These are phyloP conservation scores for Clavulina sp. DNA, from an alignment of 768 basidiomycete species.

Conservation along the genomic window DNA sequence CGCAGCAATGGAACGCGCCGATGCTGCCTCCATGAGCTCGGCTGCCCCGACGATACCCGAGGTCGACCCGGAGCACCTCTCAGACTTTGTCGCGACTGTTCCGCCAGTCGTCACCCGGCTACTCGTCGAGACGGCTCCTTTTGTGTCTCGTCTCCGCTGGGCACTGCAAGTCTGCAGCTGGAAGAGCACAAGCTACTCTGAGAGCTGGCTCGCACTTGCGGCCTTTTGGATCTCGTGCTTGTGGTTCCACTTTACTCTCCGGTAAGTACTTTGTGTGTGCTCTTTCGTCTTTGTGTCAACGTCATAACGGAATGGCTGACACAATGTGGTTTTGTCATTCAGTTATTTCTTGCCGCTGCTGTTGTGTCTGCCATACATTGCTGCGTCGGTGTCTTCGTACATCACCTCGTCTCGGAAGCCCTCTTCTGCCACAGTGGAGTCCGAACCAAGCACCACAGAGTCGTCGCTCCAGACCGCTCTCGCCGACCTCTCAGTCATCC, in stretches of 20 bases:
- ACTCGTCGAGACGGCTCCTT: conserved; percentile 44
- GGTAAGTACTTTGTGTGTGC: conserved; percentile 20
- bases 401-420: not conserved
- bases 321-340: not conserved
- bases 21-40: not conserved
- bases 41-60: not conserved
- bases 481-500: conserved; percentile 47
- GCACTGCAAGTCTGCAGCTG: conserved; percentile 37
- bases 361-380: conserved; percentile 22
- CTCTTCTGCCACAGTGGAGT: not conserved
- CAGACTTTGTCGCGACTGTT: conserved; percentile 10
- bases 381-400: not conserved
- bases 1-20: not conserved
- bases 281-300: not conserved
- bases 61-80: conserved; percentile 4
- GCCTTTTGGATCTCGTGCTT: conserved; percentile 68
- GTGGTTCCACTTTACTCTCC: conserved; percentile 31
- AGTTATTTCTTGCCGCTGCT: conserved; percentile 45
- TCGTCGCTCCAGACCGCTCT: conserved; percentile 34
- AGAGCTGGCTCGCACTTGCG: conserved; percentile 48
- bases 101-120: conserved; percentile 44
- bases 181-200: conserved; percentile 33
- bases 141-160: conserved; percentile 28
- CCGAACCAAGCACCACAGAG: conserved; percentile 29
- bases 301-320: not conserved